Conservation (phyloP, 2,329 filamentous ascomycete genomes). For the Fusarium humuli region DNA sequence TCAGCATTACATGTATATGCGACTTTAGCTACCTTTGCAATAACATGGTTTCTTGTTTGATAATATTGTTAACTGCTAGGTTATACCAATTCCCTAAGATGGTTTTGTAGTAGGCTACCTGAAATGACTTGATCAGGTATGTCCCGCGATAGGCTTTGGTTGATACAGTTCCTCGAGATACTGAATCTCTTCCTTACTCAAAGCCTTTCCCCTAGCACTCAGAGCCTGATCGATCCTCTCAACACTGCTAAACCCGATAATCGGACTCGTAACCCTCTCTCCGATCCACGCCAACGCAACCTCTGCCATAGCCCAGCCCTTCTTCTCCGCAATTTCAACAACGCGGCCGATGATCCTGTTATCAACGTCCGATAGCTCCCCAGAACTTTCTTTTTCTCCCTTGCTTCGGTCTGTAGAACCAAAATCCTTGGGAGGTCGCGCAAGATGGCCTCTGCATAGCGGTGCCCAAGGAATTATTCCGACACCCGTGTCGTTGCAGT, state of each 20-base stretch:
- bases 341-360: conserved; percentile 23
- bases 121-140: neutral
- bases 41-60: too few relatives aligned
- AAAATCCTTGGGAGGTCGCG: conserved; percentile 16
- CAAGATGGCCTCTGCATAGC: conserved; percentile 34
- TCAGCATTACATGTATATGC: too few relatives aligned
- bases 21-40: too few relatives aligned
- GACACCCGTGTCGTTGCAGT: conserved; percentile 52
- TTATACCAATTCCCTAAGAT: too few relatives aligned
- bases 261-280: conserved; percentile 24
- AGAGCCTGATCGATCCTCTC: conserved; percentile 37
- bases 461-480: conserved; percentile 39
- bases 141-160: conserved; percentile 25
- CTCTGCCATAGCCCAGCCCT: conserved; percentile 33
- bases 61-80: too few relatives aligned
- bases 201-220: conserved; percentile 13
- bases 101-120: too few relatives aligned
- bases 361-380: conserved; percentile 22
- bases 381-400: conserved; percentile 21
- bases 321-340: conserved; percentile 18
- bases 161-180: conserved; percentile 37
- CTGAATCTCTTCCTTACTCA: conserved; percentile 13
- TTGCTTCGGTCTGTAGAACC: conserved; percentile 28
- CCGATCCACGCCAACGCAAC: conserved; percentile 35
- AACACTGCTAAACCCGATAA: conserved; percentile 34